phyloP scores from a whole-genome alignment of 148 eudicot species.

The Vaccinium corymbosum region DNA sequence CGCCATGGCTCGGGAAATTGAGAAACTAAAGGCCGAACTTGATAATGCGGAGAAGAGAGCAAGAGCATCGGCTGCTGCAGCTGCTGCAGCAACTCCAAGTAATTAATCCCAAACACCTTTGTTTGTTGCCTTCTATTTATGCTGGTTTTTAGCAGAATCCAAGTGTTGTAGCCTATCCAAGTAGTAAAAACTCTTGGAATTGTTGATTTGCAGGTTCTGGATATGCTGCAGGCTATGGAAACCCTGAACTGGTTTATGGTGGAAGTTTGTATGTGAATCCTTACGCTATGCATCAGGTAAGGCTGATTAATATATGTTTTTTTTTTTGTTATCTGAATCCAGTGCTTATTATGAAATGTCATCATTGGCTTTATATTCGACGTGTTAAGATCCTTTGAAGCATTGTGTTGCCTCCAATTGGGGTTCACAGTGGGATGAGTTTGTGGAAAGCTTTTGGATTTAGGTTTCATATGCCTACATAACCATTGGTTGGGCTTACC shows the following conservation, averaged over 20 bases:
- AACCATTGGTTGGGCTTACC: not conserved
- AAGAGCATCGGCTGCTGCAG: constrained; percentile 54
- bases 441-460: not conserved
- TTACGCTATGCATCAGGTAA: constrained; percentile 58
- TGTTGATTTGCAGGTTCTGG: constrained; percentile 37
- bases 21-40: constrained; percentile 57
- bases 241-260: constrained; percentile 33
- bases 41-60: constrained; percentile 71
- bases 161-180: not conserved
- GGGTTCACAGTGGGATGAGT: not conserved
- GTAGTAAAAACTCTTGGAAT: not conserved
- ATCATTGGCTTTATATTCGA: not conserved
- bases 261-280: constrained; percentile 39
- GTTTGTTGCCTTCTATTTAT: not conserved
- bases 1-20: constrained; percentile 50
- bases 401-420: constrained; percentile 5
- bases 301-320: not conserved
- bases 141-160: not conserved
- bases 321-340: not conserved
- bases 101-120: constrained; percentile 11
- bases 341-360: not conserved
- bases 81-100: constrained; percentile 54
- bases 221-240: constrained; percentile 38
- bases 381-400: not conserved
- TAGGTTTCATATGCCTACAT: not conserved